Evolutionary conservation across 345 rosid genomes (phyloP).

Genomic region (Noccaea caerulescens): DNA sequence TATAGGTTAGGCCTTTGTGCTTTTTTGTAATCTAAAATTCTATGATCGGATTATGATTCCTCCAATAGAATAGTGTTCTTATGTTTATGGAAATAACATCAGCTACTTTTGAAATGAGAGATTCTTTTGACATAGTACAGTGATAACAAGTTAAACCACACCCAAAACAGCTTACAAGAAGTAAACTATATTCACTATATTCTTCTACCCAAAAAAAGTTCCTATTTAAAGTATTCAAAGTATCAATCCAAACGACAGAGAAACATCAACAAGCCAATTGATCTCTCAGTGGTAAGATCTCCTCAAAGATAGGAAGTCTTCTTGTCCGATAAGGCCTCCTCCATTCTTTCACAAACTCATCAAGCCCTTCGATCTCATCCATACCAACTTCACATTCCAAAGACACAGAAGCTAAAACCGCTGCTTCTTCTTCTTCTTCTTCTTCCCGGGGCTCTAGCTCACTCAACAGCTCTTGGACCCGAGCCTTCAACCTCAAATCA

Average conservation of each 20-base stretch:
- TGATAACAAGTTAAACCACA: constrained; percentile 1
- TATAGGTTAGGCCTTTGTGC: constrained; percentile 24
- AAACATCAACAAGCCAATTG: constrained; percentile 73
- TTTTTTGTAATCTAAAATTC: constrained; percentile 9
- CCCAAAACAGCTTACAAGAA: constrained; percentile 40
- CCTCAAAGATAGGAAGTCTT: constrained; percentile 88
- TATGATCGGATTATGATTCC: neutral
- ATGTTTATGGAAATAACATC: constrained; percentile 3
- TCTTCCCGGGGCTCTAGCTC: constrained; percentile 47
- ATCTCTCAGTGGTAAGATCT: constrained; percentile 81
- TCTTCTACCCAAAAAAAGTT: constrained; percentile 15
- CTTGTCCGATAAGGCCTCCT: constrained; percentile 60
- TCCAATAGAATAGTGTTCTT: neutral
- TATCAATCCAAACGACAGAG: constrained; percentile 19
- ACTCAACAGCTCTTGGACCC: constrained; percentile 55
- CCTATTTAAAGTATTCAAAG: constrained; percentile 23
- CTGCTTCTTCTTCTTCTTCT: constrained; percentile 16
- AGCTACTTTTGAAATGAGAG: neutral
- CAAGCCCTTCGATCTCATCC: constrained; percentile 68
- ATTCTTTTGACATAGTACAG: neutral
- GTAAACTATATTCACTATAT: constrained; percentile 31
- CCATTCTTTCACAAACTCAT: constrained; percentile 67
- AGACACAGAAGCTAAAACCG: constrained; percentile 12
- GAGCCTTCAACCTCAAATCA: constrained; percentile 56
- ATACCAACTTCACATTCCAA: constrained; percentile 43